A percentile compares a stretch with the other conserved stretches of the same genome.
phyloP scores from a whole-genome alignment of 2,329 filamentous ascomycete species.

The Lasiodiplodia sp. region DNA sequence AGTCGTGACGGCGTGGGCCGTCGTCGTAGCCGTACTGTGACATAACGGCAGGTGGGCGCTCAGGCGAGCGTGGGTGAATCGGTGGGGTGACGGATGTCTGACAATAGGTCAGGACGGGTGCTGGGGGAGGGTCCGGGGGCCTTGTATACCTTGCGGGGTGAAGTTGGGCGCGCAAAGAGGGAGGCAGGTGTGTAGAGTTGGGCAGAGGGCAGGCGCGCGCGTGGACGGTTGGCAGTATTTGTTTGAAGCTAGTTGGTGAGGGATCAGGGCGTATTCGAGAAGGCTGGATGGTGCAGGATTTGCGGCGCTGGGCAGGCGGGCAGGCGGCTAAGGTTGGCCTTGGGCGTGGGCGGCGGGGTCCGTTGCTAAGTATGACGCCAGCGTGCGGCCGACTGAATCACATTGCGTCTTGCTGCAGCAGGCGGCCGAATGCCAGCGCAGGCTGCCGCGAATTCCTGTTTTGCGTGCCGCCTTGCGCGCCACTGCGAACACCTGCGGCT shows the following conservation, averaged over 20 bases:
- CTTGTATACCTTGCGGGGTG: not conserved
- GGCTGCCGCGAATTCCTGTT: constrained; percentile 13
- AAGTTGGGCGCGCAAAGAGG: constrained; percentile 21
- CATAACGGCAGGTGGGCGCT: constrained; percentile 43
- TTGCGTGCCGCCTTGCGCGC: not conserved
- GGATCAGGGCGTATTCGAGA: constrained; percentile 5
- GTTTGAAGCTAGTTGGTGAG: constrained; percentile 13
- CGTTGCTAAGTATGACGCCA: constrained; percentile 20
- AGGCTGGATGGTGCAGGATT: constrained; percentile 21
- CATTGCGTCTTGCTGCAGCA: constrained; percentile 23
- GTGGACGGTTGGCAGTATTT: constrained; percentile 21
- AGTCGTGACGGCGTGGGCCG: constrained; percentile 49
- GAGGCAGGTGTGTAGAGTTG: constrained; percentile 12
- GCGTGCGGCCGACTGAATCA: constrained; percentile 10
- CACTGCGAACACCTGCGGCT: constrained; percentile 4
- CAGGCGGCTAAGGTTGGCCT: constrained; percentile 5
- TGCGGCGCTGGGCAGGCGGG: constrained; percentile 14
- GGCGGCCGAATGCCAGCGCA: constrained; percentile 14
- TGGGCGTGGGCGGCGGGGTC: not conserved
- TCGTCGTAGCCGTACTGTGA: constrained; percentile 59
- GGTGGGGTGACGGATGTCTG: not conserved
- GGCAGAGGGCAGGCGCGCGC: constrained; percentile 24
- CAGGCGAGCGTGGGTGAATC: constrained; percentile 4
- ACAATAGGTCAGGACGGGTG: not conserved
- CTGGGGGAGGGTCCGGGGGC: not conserved